These are phyloP conservation scores for Ogataea hybrid DNA, from an alignment of 1,139 yeast genomes.

Conservation along the genomic window DNA sequence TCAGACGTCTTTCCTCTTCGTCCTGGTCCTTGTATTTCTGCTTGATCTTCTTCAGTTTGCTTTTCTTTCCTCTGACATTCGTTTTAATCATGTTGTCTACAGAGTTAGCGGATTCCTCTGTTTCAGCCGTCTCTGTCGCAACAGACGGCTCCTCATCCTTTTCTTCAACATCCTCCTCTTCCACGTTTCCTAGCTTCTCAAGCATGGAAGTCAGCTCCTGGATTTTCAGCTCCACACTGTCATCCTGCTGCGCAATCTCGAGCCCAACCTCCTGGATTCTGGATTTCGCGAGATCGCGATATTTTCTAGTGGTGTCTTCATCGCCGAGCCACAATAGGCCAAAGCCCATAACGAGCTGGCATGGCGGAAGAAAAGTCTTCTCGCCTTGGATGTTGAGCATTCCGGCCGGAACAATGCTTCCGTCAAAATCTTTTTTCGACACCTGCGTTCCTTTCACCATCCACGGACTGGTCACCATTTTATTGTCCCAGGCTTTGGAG, in stretches of 20 bases:
- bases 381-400: conserved; percentile 52
- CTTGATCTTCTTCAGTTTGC: conserved; percentile 78
- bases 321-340: conserved; percentile 76
- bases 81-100: conserved; percentile 27
- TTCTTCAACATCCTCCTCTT: conserved; percentile 29
- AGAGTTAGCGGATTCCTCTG: conserved; percentile 2
- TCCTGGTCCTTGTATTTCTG: conserved; percentile 88
- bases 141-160: conserved; percentile 12
- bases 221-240: conserved; percentile 22
- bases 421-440: conserved; percentile 65
- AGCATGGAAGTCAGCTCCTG: conserved; percentile 29
- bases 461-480: conserved; percentile 82
- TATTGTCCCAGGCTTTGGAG: conserved; percentile 87
- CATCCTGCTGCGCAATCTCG: conserved; percentile 37
- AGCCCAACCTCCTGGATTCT: conserved; percentile 50
- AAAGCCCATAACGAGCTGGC: conserved; percentile 85
- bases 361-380: conserved; percentile 72
- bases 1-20: conserved; percentile 73
- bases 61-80: conserved; percentile 77
- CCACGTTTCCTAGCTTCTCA: conserved; percentile 34
- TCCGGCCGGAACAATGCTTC: conserved; percentile 63
- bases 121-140: not conserved
- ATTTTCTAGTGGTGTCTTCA: conserved; percentile 46
- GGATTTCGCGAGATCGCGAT: conserved; percentile 37
- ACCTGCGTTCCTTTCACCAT: conserved; percentile 65